A percentile compares a stretch with the other conserved stretches of the same genome.
Conservation (phyloP, 257 asterid species). For the Solanum infundibuliforme region DNA sequence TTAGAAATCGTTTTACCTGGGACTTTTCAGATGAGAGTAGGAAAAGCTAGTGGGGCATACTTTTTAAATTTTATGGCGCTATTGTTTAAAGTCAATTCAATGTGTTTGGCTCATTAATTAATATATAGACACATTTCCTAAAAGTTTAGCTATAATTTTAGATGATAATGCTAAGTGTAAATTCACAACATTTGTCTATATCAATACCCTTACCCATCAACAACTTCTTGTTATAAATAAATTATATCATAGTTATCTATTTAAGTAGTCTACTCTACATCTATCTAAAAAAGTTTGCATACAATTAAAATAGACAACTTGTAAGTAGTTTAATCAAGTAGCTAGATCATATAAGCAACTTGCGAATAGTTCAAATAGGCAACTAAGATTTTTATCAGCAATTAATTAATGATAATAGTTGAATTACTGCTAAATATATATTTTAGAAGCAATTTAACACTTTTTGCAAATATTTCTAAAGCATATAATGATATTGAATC, state of each 20-base stretch:
- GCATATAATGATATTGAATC: fast-evolving
- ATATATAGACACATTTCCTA: neutral
- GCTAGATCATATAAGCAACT: too few species aligned
- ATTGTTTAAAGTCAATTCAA: neutral
- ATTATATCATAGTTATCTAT: neutral
- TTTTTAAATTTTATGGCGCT: neutral
- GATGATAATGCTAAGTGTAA: neutral
- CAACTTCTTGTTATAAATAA: neutral
- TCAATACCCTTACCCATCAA: neutral
- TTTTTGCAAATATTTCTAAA: too few species aligned
- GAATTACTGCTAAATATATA: too few species aligned
- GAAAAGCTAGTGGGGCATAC: neutral
- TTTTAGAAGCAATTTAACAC: too few species aligned
- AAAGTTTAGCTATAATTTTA: neutral
- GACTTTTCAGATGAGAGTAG: neutral
- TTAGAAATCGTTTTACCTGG: too few species aligned
- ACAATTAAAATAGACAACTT: too few species aligned
- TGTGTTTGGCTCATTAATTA: neutral
- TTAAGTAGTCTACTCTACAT: neutral
- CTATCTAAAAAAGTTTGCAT: too few species aligned
- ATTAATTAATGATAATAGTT: too few species aligned
- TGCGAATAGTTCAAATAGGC: too few species aligned
- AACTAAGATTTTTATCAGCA: too few species aligned
- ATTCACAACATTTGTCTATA: neutral
- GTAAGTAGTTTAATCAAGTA: too few species aligned